Evolutionary conservation across 805 yeast genomes (phyloP), one percentile per base, ranked within the genome.

Genomic region (Sugiyamaella qingdaonensis): DNA sequence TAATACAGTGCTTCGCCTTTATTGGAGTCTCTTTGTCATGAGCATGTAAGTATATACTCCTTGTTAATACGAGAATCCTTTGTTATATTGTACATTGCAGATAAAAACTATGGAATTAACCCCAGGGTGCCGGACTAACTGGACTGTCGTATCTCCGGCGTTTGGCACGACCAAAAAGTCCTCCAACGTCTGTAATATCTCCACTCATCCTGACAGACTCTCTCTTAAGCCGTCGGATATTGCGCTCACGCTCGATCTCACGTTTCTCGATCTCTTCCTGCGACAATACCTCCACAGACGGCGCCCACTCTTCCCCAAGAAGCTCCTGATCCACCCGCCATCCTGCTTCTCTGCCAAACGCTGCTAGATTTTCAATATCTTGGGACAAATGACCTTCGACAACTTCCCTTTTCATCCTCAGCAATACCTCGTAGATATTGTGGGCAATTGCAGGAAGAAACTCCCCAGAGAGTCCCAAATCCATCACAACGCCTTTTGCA

Each of bases 211-310:
- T 75, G 74, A 88, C 83, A 9, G 90, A 84, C 67, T 94, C 98
- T 70, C 99, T 82, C 75, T 95, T 92, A 65, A 91, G 76, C 65
- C 99, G 82, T 69, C 99, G 81, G 56, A 89, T 77, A 66, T 87
- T 90, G 68, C 98, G 79, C 62, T 91, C 97, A 64, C 95, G 83
- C 70, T 94, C 99, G 61, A 90, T 89, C 67, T 94, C 98, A 60
- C 98, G 79, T 71, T 86, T 85, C 66, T 92, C 97, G 53, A 94
- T 88, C 69, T 94, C 99, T 80, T 91, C 89, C 51, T 88, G 91
- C 1, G 94, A 83, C 54, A 94, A 76, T 11, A 82, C 80, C 68
- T 92, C 98, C 5, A 92, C 85, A 42, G 82, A 78, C 27, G 99
- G 99, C 51, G 85, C 84, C 95, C 97, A 94, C 11, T 73, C 75